These are phyloP conservation scores for Plectosphaerella plurivora DNA, from an alignment of 2,329 filamentous ascomycete genomes.

Conservation along the genomic window DNA sequence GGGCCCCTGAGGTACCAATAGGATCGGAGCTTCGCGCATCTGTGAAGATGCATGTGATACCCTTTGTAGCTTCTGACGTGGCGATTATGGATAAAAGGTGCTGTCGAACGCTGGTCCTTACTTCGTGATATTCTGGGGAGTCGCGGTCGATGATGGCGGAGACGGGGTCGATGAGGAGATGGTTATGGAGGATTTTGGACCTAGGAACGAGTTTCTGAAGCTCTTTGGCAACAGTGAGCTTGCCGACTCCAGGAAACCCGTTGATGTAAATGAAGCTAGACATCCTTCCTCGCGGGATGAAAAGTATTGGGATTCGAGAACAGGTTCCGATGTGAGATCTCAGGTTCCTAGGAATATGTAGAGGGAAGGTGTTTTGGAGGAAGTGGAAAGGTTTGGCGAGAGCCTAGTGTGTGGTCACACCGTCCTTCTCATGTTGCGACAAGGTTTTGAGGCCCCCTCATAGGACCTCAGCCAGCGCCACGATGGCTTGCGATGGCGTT, in stretches of 20 bases:
- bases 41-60: constrained; percentile 19
- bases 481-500: too few relatives aligned
- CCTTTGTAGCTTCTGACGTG: constrained; percentile 2
- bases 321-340: too few relatives aligned
- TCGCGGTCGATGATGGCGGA: constrained; percentile 13
- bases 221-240: constrained; percentile 23
- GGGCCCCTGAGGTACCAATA: constrained; percentile 5
- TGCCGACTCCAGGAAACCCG: constrained; percentile 24
- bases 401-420: too few relatives aligned
- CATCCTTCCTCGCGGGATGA: neutral
- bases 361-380: too few relatives aligned
- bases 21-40: constrained; percentile 13
- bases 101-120: constrained; percentile 8
- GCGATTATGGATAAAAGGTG: constrained; percentile 6
- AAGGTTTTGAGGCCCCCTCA: too few relatives aligned
- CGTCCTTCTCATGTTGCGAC: too few relatives aligned
- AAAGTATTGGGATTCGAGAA: too few relatives aligned
- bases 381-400: too few relatives aligned
- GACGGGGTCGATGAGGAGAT: constrained; percentile 21
- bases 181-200: constrained; percentile 22
- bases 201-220: constrained; percentile 17
- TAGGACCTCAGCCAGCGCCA: too few relatives aligned
- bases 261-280: constrained; percentile 22
- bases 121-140: constrained; percentile 16
- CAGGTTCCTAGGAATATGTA: too few relatives aligned